Base-by-base conservation (phyloP, 441 rosid genomes). In the Syzygium malaccense region DNA sequence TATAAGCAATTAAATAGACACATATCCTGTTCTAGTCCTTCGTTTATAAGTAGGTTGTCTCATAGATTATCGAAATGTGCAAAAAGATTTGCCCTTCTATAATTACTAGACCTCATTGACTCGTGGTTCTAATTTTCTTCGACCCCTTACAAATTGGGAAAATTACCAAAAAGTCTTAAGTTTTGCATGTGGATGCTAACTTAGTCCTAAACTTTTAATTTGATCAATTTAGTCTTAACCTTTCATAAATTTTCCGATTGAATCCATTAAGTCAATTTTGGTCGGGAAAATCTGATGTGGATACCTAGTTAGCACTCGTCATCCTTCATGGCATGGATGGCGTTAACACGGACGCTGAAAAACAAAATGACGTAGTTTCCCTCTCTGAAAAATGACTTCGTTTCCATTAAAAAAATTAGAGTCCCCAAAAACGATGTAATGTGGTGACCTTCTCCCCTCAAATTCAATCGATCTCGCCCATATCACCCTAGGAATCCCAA, bases 321-420 rank as follows among this genome's bases (percentile, higher is more conserved):
- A 0, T 60, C 3, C 19, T 60, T 28, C 0, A 0, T 64, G 8
- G 71, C 37, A 64, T 0, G 5, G 14, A 8, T 0, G 3, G 1
- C 15, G 14, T 2, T 64, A 30, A 64, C 10, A 64, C 4, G 11
- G 15, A 64, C 7, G 20, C 5, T 0, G 0, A 0, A n/a, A 64
- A 64, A 30, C 71, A 64, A 62, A n/a, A 7, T 8, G 13, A 64
- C 11, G 2, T 6, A 9, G 18, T 64, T 14, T 30, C 71, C 20
- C 71, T 30, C 37, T 30, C 20, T 14, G 1, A 30, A 30, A 64
- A 64, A 4, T 5, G 11, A 64, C 11, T 8, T 30, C 11, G 11
- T 15, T 32, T 32, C 71, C 71, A 64, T n/a, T n/a, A 64, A 14
- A 0, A 28, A 28, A 60, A 60, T 8, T 64, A 7, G 37, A 30